Evolutionary conservation across 805 yeast species (phyloP).

Genomic region (Teunomyces stri): DNA sequence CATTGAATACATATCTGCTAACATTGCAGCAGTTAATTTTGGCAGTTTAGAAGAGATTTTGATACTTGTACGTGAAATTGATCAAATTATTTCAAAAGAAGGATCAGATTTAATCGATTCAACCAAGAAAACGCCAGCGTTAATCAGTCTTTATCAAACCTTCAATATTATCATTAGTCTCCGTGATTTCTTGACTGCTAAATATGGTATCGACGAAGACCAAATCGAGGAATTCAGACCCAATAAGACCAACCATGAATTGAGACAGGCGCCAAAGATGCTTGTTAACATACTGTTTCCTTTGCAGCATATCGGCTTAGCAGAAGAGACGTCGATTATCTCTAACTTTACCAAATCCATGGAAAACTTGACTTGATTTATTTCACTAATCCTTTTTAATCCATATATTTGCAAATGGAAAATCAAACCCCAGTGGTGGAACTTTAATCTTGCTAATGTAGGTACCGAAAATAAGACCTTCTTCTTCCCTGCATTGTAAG

Average conservation of each 20-base stretch:
- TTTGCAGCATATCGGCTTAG: neutral
- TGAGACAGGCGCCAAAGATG: conserved; percentile 27
- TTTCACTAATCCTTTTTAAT: neutral
- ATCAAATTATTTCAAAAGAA: conserved; percentile 39
- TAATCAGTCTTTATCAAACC: conserved; percentile 11
- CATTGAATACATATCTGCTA: conserved; percentile 27
- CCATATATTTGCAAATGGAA: conserved; percentile 1
- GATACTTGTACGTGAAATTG: conserved; percentile 41
- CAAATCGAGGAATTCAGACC: conserved; percentile 28
- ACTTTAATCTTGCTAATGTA: neutral
- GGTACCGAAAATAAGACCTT: neutral
- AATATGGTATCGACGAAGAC: conserved; percentile 20
- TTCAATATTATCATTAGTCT: conserved; percentile 15
- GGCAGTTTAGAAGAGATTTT: conserved; percentile 52
- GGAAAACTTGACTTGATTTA: neutral
- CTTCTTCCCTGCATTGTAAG: neutral
- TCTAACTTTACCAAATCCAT: conserved; percentile 1
- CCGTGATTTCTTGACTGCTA: conserved; percentile 17
- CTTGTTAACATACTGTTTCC: neutral
- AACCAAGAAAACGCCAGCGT: conserved; percentile 10
- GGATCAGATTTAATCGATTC: conserved; percentile 36
- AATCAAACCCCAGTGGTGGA: conserved; percentile 2
- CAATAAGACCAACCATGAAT: conserved; percentile 29
- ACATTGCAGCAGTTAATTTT: conserved; percentile 40
- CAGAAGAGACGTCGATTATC: neutral